These are phyloP conservation scores for Caryocar brasiliense DNA, from an alignment of 441 rosid species.

Conservation along the genomic window DNA sequence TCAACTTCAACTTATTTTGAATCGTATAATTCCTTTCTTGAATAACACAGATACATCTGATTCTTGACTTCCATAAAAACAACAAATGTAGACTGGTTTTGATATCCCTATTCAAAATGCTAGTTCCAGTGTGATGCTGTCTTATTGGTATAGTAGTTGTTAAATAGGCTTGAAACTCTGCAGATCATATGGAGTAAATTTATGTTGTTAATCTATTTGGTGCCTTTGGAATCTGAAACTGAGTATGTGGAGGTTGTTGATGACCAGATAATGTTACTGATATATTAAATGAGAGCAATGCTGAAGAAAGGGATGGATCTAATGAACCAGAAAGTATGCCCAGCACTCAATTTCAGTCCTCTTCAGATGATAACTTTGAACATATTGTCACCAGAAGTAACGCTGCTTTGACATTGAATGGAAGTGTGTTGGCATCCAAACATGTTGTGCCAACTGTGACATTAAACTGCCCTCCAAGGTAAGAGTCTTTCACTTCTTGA, in stretches of 20 bases:
- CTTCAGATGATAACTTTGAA: slow-evolving; percentile 18
- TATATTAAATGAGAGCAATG: slow-evolving; percentile 17
- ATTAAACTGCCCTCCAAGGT: slow-evolving; percentile 30
- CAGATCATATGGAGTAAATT: not conserved
- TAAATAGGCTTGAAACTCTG: too few relatives aligned
- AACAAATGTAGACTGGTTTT: too few relatives aligned
- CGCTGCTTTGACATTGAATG: slow-evolving; percentile 22
- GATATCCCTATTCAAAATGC: not conserved
- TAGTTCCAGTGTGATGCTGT: not conserved
- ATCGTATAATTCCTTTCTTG: too few relatives aligned
- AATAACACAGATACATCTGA: too few relatives aligned
- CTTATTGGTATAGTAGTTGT: not conserved
- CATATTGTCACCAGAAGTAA: slow-evolving; percentile 15
- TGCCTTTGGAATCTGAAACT: slow-evolving; percentile 15
- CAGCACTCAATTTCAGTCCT: slow-evolving; percentile 13
- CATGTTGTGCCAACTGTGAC: slow-evolving; percentile 23
- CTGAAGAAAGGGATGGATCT: slow-evolving; percentile 18
- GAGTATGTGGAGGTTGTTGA: slow-evolving; percentile 20
- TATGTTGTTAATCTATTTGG: not conserved
- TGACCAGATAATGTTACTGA: slow-evolving; percentile 34
- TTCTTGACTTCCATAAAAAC: too few relatives aligned
- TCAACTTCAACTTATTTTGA: too few relatives aligned
- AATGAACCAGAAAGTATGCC: slow-evolving; percentile 11
- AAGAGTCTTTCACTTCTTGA: slow-evolving; percentile 14
- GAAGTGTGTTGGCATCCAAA: slow-evolving; percentile 24